These are phyloP conservation scores for Eucommia ulmoides DNA, from an alignment of 257 asterid species.

Conservation along the genomic window DNA sequence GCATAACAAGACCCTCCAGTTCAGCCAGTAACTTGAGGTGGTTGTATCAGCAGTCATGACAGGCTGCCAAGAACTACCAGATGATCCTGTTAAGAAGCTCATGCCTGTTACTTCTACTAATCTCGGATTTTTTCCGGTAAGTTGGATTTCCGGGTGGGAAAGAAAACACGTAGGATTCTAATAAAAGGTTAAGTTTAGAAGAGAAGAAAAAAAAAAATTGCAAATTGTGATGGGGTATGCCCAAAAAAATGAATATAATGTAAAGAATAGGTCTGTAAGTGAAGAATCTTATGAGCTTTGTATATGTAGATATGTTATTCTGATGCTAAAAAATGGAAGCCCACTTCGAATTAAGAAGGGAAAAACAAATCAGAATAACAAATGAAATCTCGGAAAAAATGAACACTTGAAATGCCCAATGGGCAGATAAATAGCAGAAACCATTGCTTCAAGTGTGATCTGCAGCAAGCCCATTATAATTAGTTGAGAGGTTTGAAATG, in stretches of 20 bases:
- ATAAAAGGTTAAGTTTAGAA: too few relatives aligned
- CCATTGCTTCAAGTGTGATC: neutral
- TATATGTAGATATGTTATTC: neutral
- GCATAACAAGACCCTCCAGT: constrained; percentile 77
- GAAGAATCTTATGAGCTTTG: neutral
- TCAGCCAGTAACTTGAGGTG: constrained; percentile 67
- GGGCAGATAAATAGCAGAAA: constrained; percentile 1
- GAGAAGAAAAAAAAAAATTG: too few relatives aligned
- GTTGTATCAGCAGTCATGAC: constrained; percentile 66
- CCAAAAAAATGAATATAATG: too few relatives aligned
- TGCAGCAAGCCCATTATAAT: neutral
- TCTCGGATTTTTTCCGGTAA: constrained; percentile 7
- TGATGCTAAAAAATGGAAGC: neutral
- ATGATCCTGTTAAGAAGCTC: constrained; percentile 74
- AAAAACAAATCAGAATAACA: neutral
- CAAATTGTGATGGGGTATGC: too few relatives aligned
- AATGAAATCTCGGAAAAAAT: neutral
- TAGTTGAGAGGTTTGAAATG: neutral
- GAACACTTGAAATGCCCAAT: neutral
- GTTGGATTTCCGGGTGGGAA: neutral
- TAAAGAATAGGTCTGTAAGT: too few relatives aligned
- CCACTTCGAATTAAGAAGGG: neutral
- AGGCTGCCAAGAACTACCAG: constrained; percentile 76
- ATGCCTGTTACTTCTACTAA: constrained; percentile 17
- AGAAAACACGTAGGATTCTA: neutral